Evolutionary conservation across 805 yeast genomes (phyloP), one percentile per base, ranked within the genome.

Genomic region (Candida boidinii): DNA sequence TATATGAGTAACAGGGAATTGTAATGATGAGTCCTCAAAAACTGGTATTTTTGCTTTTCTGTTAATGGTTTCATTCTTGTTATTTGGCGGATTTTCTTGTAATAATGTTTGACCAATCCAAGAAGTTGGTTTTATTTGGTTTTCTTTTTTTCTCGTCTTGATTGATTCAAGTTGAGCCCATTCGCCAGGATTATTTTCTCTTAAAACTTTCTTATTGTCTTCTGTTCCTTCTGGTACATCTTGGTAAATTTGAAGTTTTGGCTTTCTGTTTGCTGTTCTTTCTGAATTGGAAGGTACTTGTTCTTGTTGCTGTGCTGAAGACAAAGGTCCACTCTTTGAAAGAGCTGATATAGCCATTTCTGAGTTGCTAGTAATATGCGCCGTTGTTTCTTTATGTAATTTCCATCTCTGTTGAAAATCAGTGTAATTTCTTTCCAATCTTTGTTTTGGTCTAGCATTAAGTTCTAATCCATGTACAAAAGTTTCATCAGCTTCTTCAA

Each of bases 91-190:
- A 7, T 30, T 25, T n/a, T 56, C 50, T 44, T 76, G 80, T 16
- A 56, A 49, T n/a, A 78, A 32, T 2, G 57, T 61, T 44, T 81
- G 79, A 1, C 90, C 87, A 11, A 58, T 60, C 82, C 90, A 77
- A 1, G 78, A 68, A 7, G 58, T 61, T 1, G 86, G 64, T 2
- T 60, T 57, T 15, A 70, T 26, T 6, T 51, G 56, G 48, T 85
- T 85, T 49, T 85, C 95, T 50, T 83, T 83, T 29, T 65, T 62
- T 33, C 83, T 53, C 12, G 60, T 51, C 8, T 58, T 59, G 1
- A 72, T 53, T 1, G 76, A 44, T 6, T 76, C 84, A 17, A 76
- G 49, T 21, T 59, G 55, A 29, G 65, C 68, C 70, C 77, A 61
- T 1, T 62, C 63, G 5, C 56, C 56, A 5, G 45, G 38, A 17